Base-by-base conservation (phyloP, 2,329 filamentous ascomycete genomes). In the Ceratocystis papillata region DNA sequence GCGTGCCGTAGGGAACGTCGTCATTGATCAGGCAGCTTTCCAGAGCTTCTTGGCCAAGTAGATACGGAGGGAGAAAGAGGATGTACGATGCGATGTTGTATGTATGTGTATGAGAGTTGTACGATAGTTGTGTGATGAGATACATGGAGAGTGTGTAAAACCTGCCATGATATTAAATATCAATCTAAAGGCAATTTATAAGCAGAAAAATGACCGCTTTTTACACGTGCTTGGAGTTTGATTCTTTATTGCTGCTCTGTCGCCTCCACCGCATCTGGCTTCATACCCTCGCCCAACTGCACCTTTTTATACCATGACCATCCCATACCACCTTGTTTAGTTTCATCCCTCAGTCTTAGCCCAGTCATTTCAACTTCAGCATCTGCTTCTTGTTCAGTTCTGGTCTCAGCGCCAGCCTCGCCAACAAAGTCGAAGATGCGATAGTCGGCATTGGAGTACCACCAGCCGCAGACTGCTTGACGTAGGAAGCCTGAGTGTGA, bases 21-120 rank as follows among this genome's bases (percentile, higher is more conserved):
- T 91, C n/a, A 97, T 99, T 74, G 92, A 97, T 69, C 91, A 96
- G 72, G 88, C 90, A 70, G 91, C 92, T 2, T 99, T 97, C 74
- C 94, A 99, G 76, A 89, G 86, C 70, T 99, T 99, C 74, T 76
- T 99, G 74, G 83, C 91, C 0, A 96, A 94, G 76, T 92, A 70
- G 67, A 44, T 22, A 28, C 20, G 50, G 8, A 25, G 28, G 15
- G 2, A 37, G 15, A 59, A 4, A 6, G 46, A 10, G 28, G 20
- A 20, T 37, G 55, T n/a, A 17, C 15, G 55, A 37, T 8, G 33
- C 30, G 15, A 30, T 17, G 5, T 53, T 25, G n/a, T 33, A n/a
- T 44, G 55, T 62, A 17, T 20, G 17, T 65, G 48, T 67, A 63
- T 22, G 59, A 57, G 41, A 57, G 46, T 44, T 64, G 44, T 55